Evolutionary conservation across 1,139 yeast species (phyloP), one percentile per base, ranked within the genome.

Genomic region (Kazachstania sp.): DNA sequence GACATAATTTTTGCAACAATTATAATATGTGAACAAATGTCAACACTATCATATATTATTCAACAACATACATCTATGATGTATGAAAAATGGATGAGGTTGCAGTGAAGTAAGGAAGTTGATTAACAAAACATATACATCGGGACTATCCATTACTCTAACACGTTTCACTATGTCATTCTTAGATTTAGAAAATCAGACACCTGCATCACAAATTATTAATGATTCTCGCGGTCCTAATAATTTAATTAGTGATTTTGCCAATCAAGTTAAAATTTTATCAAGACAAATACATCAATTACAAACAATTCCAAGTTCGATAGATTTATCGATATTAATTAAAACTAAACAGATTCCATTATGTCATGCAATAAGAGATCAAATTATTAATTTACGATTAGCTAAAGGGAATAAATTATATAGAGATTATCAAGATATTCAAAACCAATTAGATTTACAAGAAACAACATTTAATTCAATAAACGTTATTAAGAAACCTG

Each of bases 101-200:
- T n/a, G n/a, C n/a, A n/a, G n/a, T n/a, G n/a, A n/a, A n/a, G n/a
- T n/a, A n/a, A n/a, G n/a, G n/a, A n/a, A n/a, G n/a, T n/a, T n/a
- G n/a, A n/a, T n/a, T n/a, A n/a, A n/a, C n/a, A n/a, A n/a, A n/a
- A n/a, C n/a, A n/a, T n/a, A n/a, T n/a, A n/a, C n/a, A n/a, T n/a
- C n/a, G n/a, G n/a, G n/a, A n/a, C n/a, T n/a, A n/a, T n/a, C n/a
- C n/a, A n/a, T n/a, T n/a, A n/a, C n/a, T n/a, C n/a, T n/a, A n/a
- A n/a, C 15, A 8, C 3, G 11, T 15, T 31, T 15, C n/a, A 18
- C 7, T 15, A 80, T 80, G 86, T 80, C 86, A 3, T 79, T 80
- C 68, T 79, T 82, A 41, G 85, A 79, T 60, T 53, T 77, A 12
- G 85, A 79, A 59, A 77, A 83, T 2, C 84, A 79, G 53, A 65